phyloP scores from a whole-genome alignment of 371 early-diverging fungal species.

The Sporodiniella umbellata region DNA sequence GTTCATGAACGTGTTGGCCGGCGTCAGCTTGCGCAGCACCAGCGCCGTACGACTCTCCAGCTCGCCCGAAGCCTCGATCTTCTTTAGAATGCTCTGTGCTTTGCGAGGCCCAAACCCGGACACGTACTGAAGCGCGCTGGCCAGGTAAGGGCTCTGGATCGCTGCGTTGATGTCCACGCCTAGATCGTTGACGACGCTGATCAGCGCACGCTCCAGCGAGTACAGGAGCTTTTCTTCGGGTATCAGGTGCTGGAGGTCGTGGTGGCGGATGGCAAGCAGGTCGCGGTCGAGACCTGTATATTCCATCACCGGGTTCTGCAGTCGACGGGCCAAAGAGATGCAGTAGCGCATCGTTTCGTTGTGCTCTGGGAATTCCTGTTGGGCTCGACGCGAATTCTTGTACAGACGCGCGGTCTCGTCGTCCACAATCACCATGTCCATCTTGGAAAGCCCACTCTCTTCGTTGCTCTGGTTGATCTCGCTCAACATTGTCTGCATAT shows the following conservation, averaged over 20 bases:
- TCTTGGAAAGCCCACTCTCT: conserved; percentile 16
- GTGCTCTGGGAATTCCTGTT: conserved; percentile 67
- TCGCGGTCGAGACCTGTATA: conserved; percentile 81
- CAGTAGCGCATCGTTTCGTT: conserved; percentile 81
- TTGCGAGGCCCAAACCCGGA: conserved; percentile 96
- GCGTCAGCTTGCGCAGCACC: conserved; percentile 62
- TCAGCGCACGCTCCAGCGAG: conserved; percentile 81
- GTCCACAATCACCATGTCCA: conserved; percentile 59
- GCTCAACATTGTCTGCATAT: conserved; percentile 55
- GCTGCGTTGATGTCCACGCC: conserved; percentile 91
- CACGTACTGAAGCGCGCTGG: conserved; percentile 81
- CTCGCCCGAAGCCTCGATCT: conserved; percentile 45
- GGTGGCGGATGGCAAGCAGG: conserved; percentile 65
- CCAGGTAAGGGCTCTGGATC: conserved; percentile 64
- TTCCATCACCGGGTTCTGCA: conserved; percentile 86
- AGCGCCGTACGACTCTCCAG: conserved; percentile 72
- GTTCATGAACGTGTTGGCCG: conserved; percentile 86
- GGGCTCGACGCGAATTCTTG: conserved; percentile 73
- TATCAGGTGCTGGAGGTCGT: conserved; percentile 73
- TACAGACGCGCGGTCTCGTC: conserved; percentile 90
- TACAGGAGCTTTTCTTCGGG: conserved; percentile 65
- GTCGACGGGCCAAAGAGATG: conserved; percentile 78
- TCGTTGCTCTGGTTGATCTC: conserved; percentile 47
- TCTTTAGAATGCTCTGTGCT: conserved; percentile 67
- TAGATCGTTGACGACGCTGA: conserved; percentile 81